Conservation (phyloP, 2,329 filamentous ascomycete genomes). For the Microsporum canis region DNA sequence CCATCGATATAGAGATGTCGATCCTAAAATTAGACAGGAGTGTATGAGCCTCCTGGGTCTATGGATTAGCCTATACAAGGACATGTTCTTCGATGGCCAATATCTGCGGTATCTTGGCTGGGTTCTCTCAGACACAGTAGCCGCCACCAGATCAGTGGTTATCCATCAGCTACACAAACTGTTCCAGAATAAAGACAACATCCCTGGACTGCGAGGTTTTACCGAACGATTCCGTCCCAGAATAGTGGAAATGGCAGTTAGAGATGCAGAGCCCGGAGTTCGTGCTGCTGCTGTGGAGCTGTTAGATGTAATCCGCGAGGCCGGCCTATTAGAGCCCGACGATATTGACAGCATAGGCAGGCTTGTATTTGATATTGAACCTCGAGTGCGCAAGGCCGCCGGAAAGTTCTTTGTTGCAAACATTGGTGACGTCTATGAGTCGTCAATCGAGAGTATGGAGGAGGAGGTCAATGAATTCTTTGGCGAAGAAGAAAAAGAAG, state of each 20-base stretch:
- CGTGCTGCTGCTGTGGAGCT: conserved; percentile 70
- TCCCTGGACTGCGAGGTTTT: conserved; percentile 69
- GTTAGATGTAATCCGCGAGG: conserved; percentile 68
- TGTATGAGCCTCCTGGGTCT: conserved; percentile 75
- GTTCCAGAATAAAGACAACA: conserved; percentile 68
- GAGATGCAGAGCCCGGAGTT: conserved; percentile 70
- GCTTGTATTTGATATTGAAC: conserved; percentile 78
- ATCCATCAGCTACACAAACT: conserved; percentile 70
- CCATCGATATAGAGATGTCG: conserved; percentile 89
- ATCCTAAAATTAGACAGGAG: conserved; percentile 76
- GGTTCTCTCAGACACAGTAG: conserved; percentile 75
- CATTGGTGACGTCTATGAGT: conserved; percentile 68
- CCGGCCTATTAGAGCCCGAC: conserved; percentile 76
- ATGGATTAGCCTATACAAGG: conserved; percentile 79
- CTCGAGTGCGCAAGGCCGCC: conserved; percentile 74
- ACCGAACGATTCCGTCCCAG: conserved; percentile 82
- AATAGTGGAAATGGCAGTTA: conserved; percentile 83
- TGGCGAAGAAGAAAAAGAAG: conserved; percentile 44
- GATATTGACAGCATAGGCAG: conserved; percentile 83
- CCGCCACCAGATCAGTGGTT: conserved; percentile 69
- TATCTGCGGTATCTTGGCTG: conserved; percentile 92
- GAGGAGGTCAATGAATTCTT: conserved; percentile 68
- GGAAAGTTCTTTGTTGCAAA: conserved; percentile 84
- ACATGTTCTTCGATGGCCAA: conserved; percentile 77
- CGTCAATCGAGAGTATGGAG: conserved; percentile 71